A percentile compares a stretch with the other conserved stretches of the same genome.
Evolutionary conservation across 257 asterid species (phyloP).

Genomic region (Nemophila menziesii): DNA sequence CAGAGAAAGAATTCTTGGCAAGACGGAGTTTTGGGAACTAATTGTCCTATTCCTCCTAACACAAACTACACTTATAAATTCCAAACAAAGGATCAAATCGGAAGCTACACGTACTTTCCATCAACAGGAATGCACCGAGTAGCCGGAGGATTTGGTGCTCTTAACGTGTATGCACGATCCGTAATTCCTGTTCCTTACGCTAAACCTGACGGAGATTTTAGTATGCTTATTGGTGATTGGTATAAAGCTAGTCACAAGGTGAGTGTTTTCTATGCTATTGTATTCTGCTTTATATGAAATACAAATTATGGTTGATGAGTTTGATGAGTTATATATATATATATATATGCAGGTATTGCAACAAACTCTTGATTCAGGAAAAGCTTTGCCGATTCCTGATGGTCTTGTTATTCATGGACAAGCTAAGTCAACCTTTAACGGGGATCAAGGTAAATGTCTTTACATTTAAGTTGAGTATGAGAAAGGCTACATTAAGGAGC

Average conservation of each 20-base stretch:
- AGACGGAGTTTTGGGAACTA: conserved; percentile 92
- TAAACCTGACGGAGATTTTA: conserved; percentile 73
- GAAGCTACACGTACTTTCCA: conserved; percentile 82
- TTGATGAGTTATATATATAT: conserved; percentile 1
- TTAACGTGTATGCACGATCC: conserved; percentile 68
- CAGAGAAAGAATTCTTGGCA: conserved; percentile 99
- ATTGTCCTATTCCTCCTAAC: conserved; percentile 77
- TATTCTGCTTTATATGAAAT: no score
- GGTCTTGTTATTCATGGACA: conserved; percentile 75
- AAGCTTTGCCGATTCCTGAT: conserved; percentile 57
- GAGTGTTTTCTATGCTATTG: conserved; percentile 2
- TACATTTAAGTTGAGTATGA: neutral
- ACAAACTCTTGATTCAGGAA: conserved; percentile 68
- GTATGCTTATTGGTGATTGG: conserved; percentile 85
- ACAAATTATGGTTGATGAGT: neutral
- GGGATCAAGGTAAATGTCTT: conserved; percentile 48
- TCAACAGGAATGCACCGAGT: conserved; percentile 84
- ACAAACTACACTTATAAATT: conserved; percentile 70
- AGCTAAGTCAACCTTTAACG: conserved; percentile 44
- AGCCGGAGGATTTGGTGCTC: conserved; percentile 82
- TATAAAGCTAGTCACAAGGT: conserved; percentile 64
- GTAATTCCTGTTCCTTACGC: conserved; percentile 87
- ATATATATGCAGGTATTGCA: conserved; percentile 78
- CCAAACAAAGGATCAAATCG: conserved; percentile 92
- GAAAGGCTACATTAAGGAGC: neutral